phyloP scores from a whole-genome alignment of 73 alveolate genomes.

The Paraurostyla sp. region DNA sequence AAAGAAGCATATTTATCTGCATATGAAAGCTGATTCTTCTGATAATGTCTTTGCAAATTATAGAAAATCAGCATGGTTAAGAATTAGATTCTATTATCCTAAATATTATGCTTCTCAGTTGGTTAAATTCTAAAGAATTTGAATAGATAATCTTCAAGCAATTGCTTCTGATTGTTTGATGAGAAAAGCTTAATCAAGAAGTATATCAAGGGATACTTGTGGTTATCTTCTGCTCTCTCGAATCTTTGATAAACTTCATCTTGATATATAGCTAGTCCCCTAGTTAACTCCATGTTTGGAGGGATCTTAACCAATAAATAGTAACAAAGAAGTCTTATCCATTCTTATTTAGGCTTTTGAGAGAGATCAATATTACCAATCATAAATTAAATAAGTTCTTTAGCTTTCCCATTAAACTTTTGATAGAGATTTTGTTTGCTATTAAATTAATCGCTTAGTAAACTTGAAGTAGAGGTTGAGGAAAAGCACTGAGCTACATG shows the following conservation, averaged over 20 bases:
- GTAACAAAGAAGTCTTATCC: constrained; percentile 8
- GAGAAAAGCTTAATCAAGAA: constrained; percentile 20
- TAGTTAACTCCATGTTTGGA: not conserved
- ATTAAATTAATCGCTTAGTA: not conserved
- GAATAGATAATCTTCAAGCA: not conserved
- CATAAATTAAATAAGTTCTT: not conserved
- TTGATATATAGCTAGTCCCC: not conserved
- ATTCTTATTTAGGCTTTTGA: not conserved
- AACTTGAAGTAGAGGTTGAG: not conserved
- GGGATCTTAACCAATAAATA: not conserved
- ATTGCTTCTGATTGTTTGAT: not conserved
- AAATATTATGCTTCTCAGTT: not conserved
- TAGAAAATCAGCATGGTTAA: not conserved
- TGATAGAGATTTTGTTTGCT: not conserved
- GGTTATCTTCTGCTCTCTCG: not conserved
- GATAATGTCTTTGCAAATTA: constrained; percentile 11
- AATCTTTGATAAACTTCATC: not conserved
- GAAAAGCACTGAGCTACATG: not conserved
- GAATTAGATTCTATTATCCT: constrained; percentile 19
- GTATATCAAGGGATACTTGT: not conserved
- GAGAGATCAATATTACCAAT: not conserved
- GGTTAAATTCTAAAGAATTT: not conserved
- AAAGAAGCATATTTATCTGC: not conserved
- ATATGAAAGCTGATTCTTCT: not conserved
- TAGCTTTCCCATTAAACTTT: not conserved